Percentiles rank a stretch among this genome's conserved stretches.
Conservation (phyloP, 1,139 yeast species). For the Geotrichum phurueaensis region DNA sequence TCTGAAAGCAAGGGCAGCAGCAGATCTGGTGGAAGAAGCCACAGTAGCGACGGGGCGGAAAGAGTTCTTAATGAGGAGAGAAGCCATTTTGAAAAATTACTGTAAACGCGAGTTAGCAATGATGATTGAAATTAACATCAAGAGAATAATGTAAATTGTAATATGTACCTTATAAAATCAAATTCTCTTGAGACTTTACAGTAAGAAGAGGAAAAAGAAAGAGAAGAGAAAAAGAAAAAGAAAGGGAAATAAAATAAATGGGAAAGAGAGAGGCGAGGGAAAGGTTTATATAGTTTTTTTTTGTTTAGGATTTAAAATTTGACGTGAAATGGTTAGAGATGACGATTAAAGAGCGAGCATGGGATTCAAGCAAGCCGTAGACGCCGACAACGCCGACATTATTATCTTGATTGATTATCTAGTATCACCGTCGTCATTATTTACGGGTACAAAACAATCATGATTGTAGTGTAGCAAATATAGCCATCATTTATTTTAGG, state of each 20-base stretch:
- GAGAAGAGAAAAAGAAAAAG: neutral
- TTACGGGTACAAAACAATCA: too few species aligned
- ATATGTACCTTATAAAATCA: slow-evolving; percentile 10
- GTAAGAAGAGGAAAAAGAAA: neutral
- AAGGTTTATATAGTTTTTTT: slow-evolving; percentile 7
- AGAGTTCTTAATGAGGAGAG: slow-evolving; percentile 17
- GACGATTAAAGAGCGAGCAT: neutral
- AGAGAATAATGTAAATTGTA: neutral
- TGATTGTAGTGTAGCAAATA: neutral
- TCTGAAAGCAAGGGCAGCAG: slow-evolving; percentile 21
- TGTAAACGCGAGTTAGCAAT: neutral
- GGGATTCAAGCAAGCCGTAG: neutral
- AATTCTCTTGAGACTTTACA: slow-evolving; percentile 6
- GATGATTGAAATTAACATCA: neutral
- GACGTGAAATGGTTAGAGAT: neutral
- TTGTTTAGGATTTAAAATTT: neutral
- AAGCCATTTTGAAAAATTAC: slow-evolving; percentile 17
- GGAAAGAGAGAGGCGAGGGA: neutral
- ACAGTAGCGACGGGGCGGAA: slow-evolving; percentile 17
- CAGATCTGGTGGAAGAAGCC: slow-evolving; percentile 17
- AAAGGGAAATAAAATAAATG: neutral
- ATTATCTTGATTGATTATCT: neutral
- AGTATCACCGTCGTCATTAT: neutral
- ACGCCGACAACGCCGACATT: neutral
- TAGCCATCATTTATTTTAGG: neutral